A percentile compares a stretch with the other conserved stretches of the same genome.
Conservation (phyloP, 208 protist genomes). For the Porcisia deanei region DNA sequence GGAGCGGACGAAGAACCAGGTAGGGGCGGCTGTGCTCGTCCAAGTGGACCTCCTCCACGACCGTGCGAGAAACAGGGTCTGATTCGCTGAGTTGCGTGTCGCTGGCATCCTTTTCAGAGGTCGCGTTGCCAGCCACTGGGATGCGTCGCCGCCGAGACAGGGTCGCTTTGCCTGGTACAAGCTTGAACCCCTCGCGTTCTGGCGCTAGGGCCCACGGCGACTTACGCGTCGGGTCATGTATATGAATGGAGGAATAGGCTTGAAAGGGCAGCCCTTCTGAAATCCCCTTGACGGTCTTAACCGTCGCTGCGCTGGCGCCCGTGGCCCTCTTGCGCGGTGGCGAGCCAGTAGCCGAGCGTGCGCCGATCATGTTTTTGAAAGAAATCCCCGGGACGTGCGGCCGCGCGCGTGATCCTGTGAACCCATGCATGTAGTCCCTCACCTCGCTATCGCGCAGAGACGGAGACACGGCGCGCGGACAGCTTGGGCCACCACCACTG, state of each 20-base stretch:
- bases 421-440: slow-evolving; percentile 20
- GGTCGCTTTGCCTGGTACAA: slow-evolving; percentile 39
- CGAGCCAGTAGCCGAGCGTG: slow-evolving; percentile 32
- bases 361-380: slow-evolving; percentile 40
- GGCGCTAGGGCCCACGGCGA: slow-evolving; percentile 80
- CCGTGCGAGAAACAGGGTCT: slow-evolving; percentile 1
- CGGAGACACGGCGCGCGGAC: background rate
- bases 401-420: slow-evolving; percentile 37
- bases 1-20: slow-evolving; percentile 64
- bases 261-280: slow-evolving; percentile 44
- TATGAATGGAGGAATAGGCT: slow-evolving; percentile 55
- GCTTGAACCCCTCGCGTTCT: slow-evolving; percentile 23
- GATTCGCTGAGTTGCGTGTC: slow-evolving; percentile 7
- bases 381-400: slow-evolving; percentile 38
- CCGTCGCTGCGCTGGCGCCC: background rate
- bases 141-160: slow-evolving; percentile 36
- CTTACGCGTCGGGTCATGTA: slow-evolving; percentile 57
- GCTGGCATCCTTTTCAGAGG: background rate
- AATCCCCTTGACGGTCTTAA: slow-evolving; percentile 24
- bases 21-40: slow-evolving; percentile 78
- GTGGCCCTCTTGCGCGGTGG: slow-evolving; percentile 1
- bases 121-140: background rate
- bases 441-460: slow-evolving; percentile 8
- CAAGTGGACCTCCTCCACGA: slow-evolving; percentile 74
- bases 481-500: background rate